Percentiles rank a stretch among this genome's conserved stretches.
These are phyloP conservation scores for Fusarium penzigii DNA, from an alignment of 2,329 filamentous ascomycete species.

Conservation along the genomic window DNA sequence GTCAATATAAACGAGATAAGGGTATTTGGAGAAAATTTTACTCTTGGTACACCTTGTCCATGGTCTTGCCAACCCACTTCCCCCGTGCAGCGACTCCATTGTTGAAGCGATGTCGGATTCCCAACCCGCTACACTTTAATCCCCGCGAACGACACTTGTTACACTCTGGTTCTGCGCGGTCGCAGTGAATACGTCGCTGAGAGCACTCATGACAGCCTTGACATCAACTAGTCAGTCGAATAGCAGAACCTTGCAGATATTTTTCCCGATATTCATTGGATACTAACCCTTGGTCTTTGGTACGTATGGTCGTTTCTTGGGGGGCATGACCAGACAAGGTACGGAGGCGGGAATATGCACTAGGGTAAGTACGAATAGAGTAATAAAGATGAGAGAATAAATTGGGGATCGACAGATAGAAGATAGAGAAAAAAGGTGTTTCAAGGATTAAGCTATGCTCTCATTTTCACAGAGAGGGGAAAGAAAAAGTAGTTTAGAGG, in stretches of 20 bases:
- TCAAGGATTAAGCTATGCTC: too few species aligned
- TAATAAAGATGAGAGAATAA: too few species aligned
- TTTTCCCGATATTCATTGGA: background rate
- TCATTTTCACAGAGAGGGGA: too few species aligned
- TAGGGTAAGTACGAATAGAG: too few species aligned
- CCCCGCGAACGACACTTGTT: conserved; percentile 23
- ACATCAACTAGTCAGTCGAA: background rate
- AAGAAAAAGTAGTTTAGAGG: too few species aligned
- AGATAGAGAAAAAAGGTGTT: too few species aligned
- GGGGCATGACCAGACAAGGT: conserved; percentile 15
- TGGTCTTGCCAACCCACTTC: conserved; percentile 29
- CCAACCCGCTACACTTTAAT: conserved; percentile 25
- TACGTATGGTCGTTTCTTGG: conserved; percentile 28
- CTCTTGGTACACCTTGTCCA: conserved; percentile 25
- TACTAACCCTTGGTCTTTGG: conserved; percentile 25
- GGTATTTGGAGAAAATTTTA: background rate
- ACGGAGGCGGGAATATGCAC: too few species aligned
- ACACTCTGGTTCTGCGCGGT: conserved; percentile 22
- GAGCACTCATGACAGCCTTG: conserved; percentile 29
- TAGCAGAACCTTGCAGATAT: background rate
- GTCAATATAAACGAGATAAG: fast-evolving
- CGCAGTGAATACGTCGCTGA: conserved; percentile 26
- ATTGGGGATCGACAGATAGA: too few species aligned
- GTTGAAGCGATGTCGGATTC: conserved; percentile 28
- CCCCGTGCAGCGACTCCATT: conserved; percentile 27